Base-by-base conservation (phyloP, 108 stramenopile genomes). In the Discostella stelligeroides region DNA sequence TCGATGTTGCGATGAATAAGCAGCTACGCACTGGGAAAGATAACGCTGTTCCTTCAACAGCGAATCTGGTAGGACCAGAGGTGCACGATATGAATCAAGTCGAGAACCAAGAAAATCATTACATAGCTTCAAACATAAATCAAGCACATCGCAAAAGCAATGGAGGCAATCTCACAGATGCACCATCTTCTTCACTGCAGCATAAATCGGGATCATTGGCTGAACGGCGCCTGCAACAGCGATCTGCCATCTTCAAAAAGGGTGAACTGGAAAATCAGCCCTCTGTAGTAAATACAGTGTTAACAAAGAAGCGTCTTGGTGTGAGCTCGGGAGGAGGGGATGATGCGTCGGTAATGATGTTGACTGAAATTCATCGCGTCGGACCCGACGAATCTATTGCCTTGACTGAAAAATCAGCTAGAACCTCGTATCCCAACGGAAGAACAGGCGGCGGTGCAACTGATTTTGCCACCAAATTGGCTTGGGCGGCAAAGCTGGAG, bases 401-500 rank as follows among this genome's bases (percentile, higher is more conserved):
- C 28, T 12, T 28, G 53, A 25, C 25, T 25, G 53, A 54, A 25
- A 54, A 12, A 28, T 25, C 53, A 15, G 13, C 53, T 25, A 27
- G 28, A 34, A 34, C 34, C 34, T 6, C 34, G 5, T 3, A 34
- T 34, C 3, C 5, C 53, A 28, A 29, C 13, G 7, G 24, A 10
- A 25, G n/a, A 30, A 27, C 28, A 11, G 27, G 14, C 13, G 13
- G 53, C 1, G 53, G 4, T 23, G 53, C 25, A 13, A 28, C 25
- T 3, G 28, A 25, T 29, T 14, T 28, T 28, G 18, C 51, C 23
- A 53, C 53, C 53, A 54, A 28, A 28, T 28, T 54, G 28, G 53
- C 53, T 12, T 54, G 53, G 53, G 53, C 53, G 24, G 15, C 28
- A 14, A 54, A 54, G 53, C 27, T 54, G 53, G 53, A 54, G 13